These are phyloP conservation scores for Chimonanthus praecox DNA, from an alignment of 164 flowering plant species.

Conservation along the genomic window DNA sequence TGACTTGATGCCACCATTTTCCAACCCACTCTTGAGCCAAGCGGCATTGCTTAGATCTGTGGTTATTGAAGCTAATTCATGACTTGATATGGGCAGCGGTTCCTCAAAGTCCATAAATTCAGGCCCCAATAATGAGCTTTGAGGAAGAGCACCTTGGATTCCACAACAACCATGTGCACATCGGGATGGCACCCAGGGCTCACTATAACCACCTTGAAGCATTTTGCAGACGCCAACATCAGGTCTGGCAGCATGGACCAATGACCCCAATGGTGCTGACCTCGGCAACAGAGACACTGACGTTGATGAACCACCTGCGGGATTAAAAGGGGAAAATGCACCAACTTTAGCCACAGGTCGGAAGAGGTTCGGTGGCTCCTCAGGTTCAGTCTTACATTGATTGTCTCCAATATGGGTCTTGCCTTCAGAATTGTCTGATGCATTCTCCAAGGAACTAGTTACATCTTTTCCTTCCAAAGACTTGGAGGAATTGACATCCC, in stretches of 20 bases:
- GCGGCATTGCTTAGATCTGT: constrained; percentile 66
- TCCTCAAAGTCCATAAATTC: constrained; percentile 72
- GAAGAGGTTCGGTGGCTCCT: constrained; percentile 40
- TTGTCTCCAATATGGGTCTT: constrained; percentile 18
- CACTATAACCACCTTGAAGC: constrained; percentile 39
- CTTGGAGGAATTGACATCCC: constrained; percentile 42
- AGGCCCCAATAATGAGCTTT: constrained; percentile 62
- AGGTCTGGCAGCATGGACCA: constrained; percentile 35
- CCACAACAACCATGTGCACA: constrained; percentile 80
- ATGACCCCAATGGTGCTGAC: constrained; percentile 31
- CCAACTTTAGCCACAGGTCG: constrained; percentile 72
- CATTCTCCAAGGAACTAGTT: constrained; percentile 30
- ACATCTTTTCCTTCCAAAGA: constrained; percentile 45
- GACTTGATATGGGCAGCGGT: constrained; percentile 54
- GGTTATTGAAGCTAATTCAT: constrained; percentile 60
- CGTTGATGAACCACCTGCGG: constrained; percentile 22
- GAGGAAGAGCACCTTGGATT: constrained; percentile 7
- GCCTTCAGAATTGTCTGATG: constrained; percentile 24
- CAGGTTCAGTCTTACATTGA: constrained; percentile 21
- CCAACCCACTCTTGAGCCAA: constrained; percentile 62
- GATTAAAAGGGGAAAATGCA: constrained; percentile 56
- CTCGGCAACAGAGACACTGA: constrained; percentile 17
- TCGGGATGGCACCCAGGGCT: constrained; percentile 44
- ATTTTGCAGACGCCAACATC: constrained; percentile 43
- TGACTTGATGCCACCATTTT: no score